Conservation (phyloP, 169 alveolate species). For the Hepatocystis sp. region DNA sequence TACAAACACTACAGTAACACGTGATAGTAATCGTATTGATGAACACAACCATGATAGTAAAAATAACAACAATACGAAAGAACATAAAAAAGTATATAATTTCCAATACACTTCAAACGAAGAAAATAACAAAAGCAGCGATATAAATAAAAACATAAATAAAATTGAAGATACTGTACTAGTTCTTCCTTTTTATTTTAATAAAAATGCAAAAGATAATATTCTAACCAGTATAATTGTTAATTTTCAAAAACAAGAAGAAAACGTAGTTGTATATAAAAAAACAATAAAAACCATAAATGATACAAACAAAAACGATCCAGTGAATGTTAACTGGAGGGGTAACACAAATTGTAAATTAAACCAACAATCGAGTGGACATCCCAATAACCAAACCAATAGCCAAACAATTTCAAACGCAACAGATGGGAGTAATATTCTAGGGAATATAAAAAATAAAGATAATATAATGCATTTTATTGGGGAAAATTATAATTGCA, state of each 20-base stretch:
- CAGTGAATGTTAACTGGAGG: background rate
- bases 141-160: background rate
- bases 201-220: conserved; percentile 70
- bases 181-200: conserved; percentile 66
- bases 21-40: background rate
- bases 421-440: background rate
- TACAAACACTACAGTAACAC: background rate
- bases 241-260: conserved; percentile 24
- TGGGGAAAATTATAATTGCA: conserved; percentile 67
- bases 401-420: background rate
- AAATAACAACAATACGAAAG: background rate
- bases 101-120: background rate
- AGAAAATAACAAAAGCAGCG: background rate
- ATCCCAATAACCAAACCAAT: background rate
- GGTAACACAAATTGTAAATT: too few relatives aligned
- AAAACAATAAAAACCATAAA: background rate
- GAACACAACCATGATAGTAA: background rate
- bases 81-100: background rate
- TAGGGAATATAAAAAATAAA: background rate
- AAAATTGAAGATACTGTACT: conserved; percentile 4
- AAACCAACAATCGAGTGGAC: too few relatives aligned
- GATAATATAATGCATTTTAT: conserved; percentile 18
- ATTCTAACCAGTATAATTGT: conserved; percentile 47
- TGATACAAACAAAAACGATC: too few relatives aligned
- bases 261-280: conserved; percentile 24